A percentile compares a stretch with the other conserved stretches of the same genome.
Evolutionary conservation across 805 yeast species (phyloP).

Genomic region (Metschnikowia henanensis): DNA sequence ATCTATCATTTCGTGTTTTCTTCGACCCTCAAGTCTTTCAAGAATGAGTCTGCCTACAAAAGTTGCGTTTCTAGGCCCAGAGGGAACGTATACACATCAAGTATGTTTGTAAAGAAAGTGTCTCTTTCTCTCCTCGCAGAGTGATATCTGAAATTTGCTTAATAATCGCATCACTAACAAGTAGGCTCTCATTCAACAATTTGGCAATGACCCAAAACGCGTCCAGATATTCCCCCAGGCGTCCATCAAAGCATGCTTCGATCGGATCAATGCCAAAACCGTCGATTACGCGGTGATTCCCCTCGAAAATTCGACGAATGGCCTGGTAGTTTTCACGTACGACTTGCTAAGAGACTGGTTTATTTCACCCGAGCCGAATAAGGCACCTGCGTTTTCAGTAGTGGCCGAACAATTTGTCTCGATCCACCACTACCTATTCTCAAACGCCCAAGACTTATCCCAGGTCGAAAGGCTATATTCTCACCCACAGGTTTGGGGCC

Average conservation of each 20-base stretch:
- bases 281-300: constrained; percentile 84
- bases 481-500: constrained; percentile 99
- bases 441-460: constrained; percentile 43
- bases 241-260: constrained; percentile 63
- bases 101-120: constrained; percentile 32
- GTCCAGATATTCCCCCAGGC: constrained; percentile 37
- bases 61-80: constrained; percentile 84
- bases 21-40: background rate
- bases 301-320: constrained; percentile 92
- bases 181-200: constrained; percentile 52
- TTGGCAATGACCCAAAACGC: constrained; percentile 34
- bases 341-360: constrained; percentile 76
- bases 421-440: constrained; percentile 74
- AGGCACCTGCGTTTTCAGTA: constrained; percentile 42
- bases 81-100: constrained; percentile 92
- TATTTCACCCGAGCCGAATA: constrained; percentile 22
- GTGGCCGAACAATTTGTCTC: constrained; percentile 81
- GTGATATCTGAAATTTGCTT: background rate
- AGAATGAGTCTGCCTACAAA: constrained; percentile 21
- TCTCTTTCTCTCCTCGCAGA: background rate
- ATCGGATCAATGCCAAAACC: constrained; percentile 38
- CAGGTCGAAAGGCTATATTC: constrained; percentile 66
- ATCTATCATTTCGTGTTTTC: background rate
- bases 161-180: constrained; percentile 9
- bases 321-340: constrained; percentile 84